These are phyloP conservation scores for Macrolepiota dolichaula DNA, from an alignment of 768 basidiomycete genomes.

Conservation along the genomic window DNA sequence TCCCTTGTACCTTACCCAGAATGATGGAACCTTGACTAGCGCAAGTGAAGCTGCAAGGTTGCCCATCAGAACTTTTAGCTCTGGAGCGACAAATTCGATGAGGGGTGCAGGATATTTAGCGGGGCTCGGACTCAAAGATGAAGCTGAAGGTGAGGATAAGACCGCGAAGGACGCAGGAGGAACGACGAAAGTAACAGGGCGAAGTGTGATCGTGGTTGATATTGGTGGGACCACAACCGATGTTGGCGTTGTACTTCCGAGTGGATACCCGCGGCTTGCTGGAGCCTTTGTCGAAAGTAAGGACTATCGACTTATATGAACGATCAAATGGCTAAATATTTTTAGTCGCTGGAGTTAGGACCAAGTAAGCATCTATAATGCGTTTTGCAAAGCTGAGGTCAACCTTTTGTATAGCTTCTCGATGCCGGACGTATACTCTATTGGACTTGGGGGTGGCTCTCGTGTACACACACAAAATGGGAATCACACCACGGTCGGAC, in stretches of 20 bases:
- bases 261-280: slow-evolving; percentile 61
- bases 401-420: slow-evolving; percentile 32
- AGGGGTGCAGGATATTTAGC: slow-evolving; percentile 62
- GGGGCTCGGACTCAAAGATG: slow-evolving; percentile 22
- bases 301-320: neutral
- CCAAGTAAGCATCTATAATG: slow-evolving; percentile 32
- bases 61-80: slow-evolving; percentile 61
- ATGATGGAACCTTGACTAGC: slow-evolving; percentile 53
- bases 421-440: slow-evolving; percentile 53
- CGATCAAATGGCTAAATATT: neutral
- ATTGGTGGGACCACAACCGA: slow-evolving; percentile 68
- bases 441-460: slow-evolving; percentile 67
- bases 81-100: slow-evolving; percentile 69
- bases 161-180: no score
- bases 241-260: slow-evolving; percentile 56
- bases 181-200: slow-evolving; percentile 14
- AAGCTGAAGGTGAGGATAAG: no score
- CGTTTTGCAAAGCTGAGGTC: neutral
- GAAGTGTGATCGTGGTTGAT: slow-evolving; percentile 51
- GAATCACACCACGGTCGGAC: slow-evolving; percentile 50
- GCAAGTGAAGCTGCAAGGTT: slow-evolving; percentile 48
- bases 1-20: slow-evolving; percentile 56
- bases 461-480: slow-evolving; percentile 33
- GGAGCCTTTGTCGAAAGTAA: slow-evolving; percentile 52
- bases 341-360: slow-evolving; percentile 51